Base-by-base conservation (phyloP, 495 filamentous ascomycete species). In the Neurospora sp. region DNA sequence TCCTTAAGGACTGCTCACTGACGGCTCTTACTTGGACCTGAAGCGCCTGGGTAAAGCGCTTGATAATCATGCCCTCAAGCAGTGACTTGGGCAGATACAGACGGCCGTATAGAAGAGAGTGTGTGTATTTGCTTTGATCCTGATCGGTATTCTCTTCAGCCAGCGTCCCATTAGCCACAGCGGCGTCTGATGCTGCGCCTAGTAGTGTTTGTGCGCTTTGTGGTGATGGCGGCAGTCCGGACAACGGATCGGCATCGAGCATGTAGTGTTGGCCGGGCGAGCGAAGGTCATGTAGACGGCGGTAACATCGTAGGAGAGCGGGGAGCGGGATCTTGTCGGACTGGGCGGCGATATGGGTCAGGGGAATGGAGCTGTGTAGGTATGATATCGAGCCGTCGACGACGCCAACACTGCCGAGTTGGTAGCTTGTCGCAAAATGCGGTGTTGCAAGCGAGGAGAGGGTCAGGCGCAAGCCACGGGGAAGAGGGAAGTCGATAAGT, bases 351-450 rank as follows among this genome's bases (percentile, higher is more conserved):
- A 88, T 82, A 38, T 83, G 79, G 9, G 84, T 79, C 70, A 97
- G 86, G 17, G 92, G 90, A 4, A 94, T 85, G 0, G 93, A 94
- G 72, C 92, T 93, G 84, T 96, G 96, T 28, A 97, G 88, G 80
- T 97, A 98, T 38, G 93, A 96, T 37, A 98, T 86, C 9, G 93
- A 96, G 79, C 94, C 94, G 82, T 97, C 93, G 40, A 98, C 92
- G 69, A 96, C 82, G 54, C 94, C 94, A 17, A 94, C 86, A 48
- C 89, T 95, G 66, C 93, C 92, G 15, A 98, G 86, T 31, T 92
- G 90, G 81, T 98, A 98, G 72, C 93, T 94, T 34, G 93, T 96
- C 45, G 94, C 94, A 76, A 97, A 97, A 78, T 97, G 92, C 11
- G 92, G 90, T 5, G 96, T 92, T 6, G 94, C 91, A 21, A 99